These are phyloP conservation scores for Allium fistulosum DNA, from an alignment of 106 monocot species.

Conservation along the genomic window DNA sequence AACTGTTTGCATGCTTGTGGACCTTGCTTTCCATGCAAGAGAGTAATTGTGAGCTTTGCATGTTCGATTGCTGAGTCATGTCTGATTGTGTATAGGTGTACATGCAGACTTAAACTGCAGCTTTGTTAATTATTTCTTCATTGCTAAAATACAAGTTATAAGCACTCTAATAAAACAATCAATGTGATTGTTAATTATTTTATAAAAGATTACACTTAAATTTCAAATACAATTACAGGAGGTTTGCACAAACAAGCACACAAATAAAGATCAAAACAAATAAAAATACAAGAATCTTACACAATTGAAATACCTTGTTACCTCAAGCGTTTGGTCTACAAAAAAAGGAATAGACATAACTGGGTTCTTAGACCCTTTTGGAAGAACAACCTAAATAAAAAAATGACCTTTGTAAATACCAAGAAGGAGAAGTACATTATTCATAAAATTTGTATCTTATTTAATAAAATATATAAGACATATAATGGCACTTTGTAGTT, in stretches of 20 bases:
- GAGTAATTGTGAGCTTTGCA: conserved; percentile 77
- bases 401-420: not conserved
- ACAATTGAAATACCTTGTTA: conserved; percentile 12
- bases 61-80: conserved; percentile 76
- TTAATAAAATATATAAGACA: too few species aligned
- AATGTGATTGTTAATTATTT: too few species aligned
- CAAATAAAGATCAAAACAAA: not conserved
- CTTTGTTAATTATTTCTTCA: too few species aligned
- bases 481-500: too few species aligned
- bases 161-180: too few species aligned
- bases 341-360: conserved; percentile 43
- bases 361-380: conserved; percentile 76
- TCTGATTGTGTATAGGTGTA: conserved; percentile 73
- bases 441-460: too few species aligned
- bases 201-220: too few species aligned
- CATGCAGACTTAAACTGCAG: conserved; percentile 17
- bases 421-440: not conserved
- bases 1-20: conserved; percentile 84
- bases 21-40: conserved; percentile 71
- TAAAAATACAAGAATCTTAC: not conserved
- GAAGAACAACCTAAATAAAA: conserved; percentile 61
- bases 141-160: too few species aligned
- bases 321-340: conserved; percentile 59
- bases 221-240: too few species aligned
- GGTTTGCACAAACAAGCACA: not conserved